Base-by-base conservation (phyloP, 1,284 basidiomycete species). In the Flammula alnicola region DNA sequence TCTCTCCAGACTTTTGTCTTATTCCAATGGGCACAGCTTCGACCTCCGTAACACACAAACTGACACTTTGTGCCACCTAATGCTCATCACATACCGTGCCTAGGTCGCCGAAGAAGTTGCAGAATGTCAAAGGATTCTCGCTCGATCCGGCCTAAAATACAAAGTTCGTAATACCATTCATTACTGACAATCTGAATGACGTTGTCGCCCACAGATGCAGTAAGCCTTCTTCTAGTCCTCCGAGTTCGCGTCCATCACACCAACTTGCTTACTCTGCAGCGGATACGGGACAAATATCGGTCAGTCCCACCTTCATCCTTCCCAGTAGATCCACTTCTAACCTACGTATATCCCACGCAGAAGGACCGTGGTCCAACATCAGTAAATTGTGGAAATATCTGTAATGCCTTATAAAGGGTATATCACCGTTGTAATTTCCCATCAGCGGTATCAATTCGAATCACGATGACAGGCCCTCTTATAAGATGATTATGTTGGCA, bases 201-300 rank as follows among this genome's bases (percentile, higher is more conserved):
- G 44, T 41, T 31, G 37, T 40, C 36, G 44, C 25, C 20, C 50
- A 40, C 53, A 93, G 86, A 83, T 91, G 80, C 86, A 90, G 87
- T 90, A 70, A 77, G 86, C 66, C 17, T n/a, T 32, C 35, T 27
- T 33, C 20, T 33, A 38, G 51, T 50, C 37, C 22, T 12, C 48
- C 8, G 45, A 27, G 40, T 44, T 25, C 49, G 20, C 48, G 38
- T 40, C 52, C 45, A 51, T 31, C 41, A 36, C 10, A 29, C 44
- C 38, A 22, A 32, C 29, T 40, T 32, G 17, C 29, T 49, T 14
- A 33, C 22, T 49, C 41, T 51, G 3, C 58, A 93, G 92, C 62
- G 92, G 92, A 2, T 94, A 94, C 62, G 93, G 93, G 4, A 96
- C 93, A 3, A 95, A 95, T 64, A 60, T 95, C 40, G 93, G 92